These are phyloP conservation scores for Fonsecaea nubica DNA, from an alignment of 2,329 filamentous ascomycete genomes.

Conservation along the genomic window DNA sequence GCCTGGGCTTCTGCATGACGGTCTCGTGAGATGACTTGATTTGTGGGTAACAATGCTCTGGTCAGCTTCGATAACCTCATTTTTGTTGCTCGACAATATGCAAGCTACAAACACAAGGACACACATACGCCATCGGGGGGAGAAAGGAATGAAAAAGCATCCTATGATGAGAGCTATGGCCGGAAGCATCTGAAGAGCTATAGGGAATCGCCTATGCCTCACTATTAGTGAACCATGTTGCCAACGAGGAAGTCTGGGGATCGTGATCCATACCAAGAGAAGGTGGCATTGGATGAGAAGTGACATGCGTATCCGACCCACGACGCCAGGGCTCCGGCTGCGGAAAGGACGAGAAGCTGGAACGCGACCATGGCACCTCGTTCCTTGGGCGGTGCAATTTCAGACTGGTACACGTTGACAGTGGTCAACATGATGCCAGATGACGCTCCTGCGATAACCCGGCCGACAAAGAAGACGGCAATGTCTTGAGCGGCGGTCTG, in stretches of 20 bases:
- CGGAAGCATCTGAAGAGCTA: neutral
- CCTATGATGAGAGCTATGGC: slow-evolving; percentile 1
- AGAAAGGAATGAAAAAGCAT: slow-evolving; percentile 11
- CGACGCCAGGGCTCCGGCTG: neutral
- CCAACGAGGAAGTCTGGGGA: too few species aligned
- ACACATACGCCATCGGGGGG: slow-evolving; percentile 8
- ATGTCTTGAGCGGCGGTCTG: slow-evolving; percentile 5
- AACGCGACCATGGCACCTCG: slow-evolving; percentile 60
- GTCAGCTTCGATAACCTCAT: too few species aligned
- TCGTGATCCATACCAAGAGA: too few species aligned
- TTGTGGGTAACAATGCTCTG: too few species aligned
- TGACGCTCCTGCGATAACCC: slow-evolving; percentile 81
- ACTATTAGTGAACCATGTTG: too few species aligned
- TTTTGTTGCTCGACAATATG: too few species aligned
- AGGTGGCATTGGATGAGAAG: too few species aligned
- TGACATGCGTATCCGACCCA: neutral
- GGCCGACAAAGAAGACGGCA: slow-evolving; percentile 77
- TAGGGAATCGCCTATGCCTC: neutral
- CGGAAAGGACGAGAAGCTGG: slow-evolving; percentile 48
- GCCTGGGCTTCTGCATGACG: neutral
- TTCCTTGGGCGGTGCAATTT: slow-evolving; percentile 65
- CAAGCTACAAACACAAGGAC: neutral
- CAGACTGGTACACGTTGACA: slow-evolving; percentile 89
- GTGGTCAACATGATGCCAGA: slow-evolving; percentile 88
- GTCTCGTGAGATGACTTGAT: neutral